phyloP scores from a whole-genome alignment of 441 rosid genomes.

The Geranium incanum region DNA sequence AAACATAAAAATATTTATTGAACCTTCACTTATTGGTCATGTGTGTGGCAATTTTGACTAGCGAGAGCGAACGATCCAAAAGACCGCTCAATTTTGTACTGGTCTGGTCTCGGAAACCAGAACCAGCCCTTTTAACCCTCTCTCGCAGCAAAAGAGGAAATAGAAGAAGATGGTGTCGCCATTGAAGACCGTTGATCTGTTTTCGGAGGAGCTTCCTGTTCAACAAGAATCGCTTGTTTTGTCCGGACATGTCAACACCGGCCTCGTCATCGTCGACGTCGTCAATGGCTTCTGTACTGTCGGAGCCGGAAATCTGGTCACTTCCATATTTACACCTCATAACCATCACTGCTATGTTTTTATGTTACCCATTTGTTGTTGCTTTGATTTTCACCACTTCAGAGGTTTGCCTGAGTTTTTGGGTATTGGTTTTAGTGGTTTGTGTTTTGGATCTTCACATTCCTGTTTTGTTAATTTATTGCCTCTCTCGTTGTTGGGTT shows the following conservation, averaged over 20 bases:
- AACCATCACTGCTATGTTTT: background rate
- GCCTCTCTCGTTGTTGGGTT: too few species aligned
- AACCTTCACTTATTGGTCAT: background rate
- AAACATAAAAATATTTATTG: background rate
- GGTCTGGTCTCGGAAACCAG: background rate
- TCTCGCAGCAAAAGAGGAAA: background rate
- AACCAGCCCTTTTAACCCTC: background rate
- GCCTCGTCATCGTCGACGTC: slow-evolving; percentile 75
- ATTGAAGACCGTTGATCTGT: slow-evolving; percentile 27
- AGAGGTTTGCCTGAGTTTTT: background rate
- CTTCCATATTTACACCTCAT: background rate
- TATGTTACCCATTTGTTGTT: too few species aligned
- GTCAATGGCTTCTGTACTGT: slow-evolving; percentile 85
- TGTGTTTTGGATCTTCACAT: background rate
- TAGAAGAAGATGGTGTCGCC: background rate
- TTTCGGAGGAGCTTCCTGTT: slow-evolving; percentile 56
- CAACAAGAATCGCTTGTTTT: slow-evolving; percentile 39
- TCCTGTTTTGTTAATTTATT: too few species aligned
- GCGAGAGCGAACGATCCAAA: background rate
- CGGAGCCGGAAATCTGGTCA: slow-evolving; percentile 80
- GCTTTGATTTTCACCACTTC: too few species aligned
- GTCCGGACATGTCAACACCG: slow-evolving; percentile 40
- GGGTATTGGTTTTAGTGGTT: background rate
- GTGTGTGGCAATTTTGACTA: background rate
- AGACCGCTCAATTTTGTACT: background rate